These are phyloP conservation scores for Pontederia crassipes DNA, from an alignment of 176 grass and related monocot genomes.

Conservation along the genomic window DNA sequence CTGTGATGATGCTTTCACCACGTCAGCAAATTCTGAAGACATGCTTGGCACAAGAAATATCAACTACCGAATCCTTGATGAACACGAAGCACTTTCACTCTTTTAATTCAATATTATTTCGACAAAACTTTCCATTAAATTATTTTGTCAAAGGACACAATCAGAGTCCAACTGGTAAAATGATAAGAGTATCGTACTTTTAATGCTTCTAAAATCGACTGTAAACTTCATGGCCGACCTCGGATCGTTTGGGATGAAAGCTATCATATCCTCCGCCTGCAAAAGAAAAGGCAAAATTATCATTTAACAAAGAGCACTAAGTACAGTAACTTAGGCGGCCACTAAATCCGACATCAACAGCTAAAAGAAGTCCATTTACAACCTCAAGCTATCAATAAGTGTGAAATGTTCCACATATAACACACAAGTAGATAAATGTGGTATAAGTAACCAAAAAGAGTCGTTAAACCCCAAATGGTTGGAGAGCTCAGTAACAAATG, in stretches of 20 bases:
- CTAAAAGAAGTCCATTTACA: no score
- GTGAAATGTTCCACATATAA: no score
- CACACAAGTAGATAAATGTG: no score
- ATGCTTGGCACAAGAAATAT: no score
- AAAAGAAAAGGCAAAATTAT: slow-evolving; percentile 23
- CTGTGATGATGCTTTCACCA: no score
- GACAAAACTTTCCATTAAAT: not conserved
- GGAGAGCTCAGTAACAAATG: no score
- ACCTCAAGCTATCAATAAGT: no score
- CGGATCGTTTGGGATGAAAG: slow-evolving; percentile 65
- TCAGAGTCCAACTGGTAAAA: not conserved
- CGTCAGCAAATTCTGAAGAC: no score
- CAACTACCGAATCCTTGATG: no score
- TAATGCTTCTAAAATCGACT: slow-evolving; percentile 72
- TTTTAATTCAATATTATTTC: not conserved
- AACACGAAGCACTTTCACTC: no score
- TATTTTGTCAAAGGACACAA: not conserved
- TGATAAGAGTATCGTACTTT: slow-evolving; percentile 40
- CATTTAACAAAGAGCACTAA: not conserved
- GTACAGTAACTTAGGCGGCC: not conserved
- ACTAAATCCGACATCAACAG: not conserved
- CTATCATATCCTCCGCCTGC: slow-evolving; percentile 66
- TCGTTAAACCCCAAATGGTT: no score
- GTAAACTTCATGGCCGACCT: slow-evolving; percentile 83
- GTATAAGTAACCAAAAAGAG: no score